A percentile compares a stretch with the other conserved stretches of the same genome.
Evolutionary conservation across 345 rosid genomes (phyloP).

Genomic region (Cardamine chenopodiifolia): DNA sequence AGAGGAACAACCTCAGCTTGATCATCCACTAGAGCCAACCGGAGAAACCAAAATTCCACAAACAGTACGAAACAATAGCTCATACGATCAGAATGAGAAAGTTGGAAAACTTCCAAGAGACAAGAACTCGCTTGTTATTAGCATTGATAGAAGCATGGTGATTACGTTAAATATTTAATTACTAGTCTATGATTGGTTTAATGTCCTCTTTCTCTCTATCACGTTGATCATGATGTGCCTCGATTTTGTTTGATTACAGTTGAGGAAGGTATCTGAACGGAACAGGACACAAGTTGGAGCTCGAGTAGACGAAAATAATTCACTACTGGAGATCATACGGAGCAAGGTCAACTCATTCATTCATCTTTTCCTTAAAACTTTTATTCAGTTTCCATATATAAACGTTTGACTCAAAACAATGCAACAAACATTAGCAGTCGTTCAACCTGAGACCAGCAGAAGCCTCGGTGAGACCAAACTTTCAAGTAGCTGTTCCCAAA

Average conservation of each 20-base stretch:
- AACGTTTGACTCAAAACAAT: not conserved
- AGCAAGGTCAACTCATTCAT: conserved; percentile 56
- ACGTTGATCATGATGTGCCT: not conserved
- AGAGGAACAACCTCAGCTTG: conserved; percentile 15
- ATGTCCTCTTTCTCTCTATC: not conserved
- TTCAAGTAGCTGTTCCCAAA: conserved; percentile 64
- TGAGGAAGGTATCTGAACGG: conserved; percentile 74
- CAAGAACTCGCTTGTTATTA: conserved; percentile 12
- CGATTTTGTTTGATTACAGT: conserved; percentile 48
- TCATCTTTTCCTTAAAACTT: not conserved
- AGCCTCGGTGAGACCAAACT: conserved; percentile 58
- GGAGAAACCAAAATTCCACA: not conserved
- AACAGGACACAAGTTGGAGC: conserved; percentile 53
- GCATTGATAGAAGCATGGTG: conserved; percentile 40
- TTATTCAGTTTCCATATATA: not conserved
- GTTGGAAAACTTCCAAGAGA: conserved; percentile 6
- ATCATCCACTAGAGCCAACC: conserved; percentile 1
- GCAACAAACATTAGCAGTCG: conserved; percentile 51
- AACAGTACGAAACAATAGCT: not conserved
- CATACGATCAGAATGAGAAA: conserved; percentile 6
- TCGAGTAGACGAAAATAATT: conserved; percentile 70
- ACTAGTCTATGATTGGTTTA: not conserved
- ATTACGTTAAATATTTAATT: not conserved
- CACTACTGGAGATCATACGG: conserved; percentile 79
- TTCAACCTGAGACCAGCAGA: conserved; percentile 82